Conservation (phyloP, 495 filamentous ascomycete genomes). For the Xeromyces bisporus region DNA sequence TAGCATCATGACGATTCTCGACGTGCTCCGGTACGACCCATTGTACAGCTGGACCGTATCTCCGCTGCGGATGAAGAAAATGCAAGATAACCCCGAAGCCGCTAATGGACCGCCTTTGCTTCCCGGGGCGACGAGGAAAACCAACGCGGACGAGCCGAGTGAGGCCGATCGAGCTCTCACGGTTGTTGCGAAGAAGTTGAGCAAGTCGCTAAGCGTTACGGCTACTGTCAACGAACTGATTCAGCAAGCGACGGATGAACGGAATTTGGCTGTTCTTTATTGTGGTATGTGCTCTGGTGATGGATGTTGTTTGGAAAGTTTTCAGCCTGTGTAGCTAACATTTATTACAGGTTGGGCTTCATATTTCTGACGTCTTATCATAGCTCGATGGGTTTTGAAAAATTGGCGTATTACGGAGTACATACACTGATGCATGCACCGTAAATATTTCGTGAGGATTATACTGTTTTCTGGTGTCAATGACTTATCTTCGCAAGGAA, state of each 20-base stretch:
- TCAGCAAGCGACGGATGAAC: slow-evolving; percentile 84
- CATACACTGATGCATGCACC: too few species aligned
- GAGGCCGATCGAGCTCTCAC: slow-evolving; percentile 85
- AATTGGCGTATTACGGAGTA: too few species aligned
- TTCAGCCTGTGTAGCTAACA: not conserved
- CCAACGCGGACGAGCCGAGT: slow-evolving; percentile 52
- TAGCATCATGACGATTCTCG: slow-evolving; percentile 91
- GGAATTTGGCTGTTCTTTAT: slow-evolving; percentile 83
- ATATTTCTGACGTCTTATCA: too few species aligned
- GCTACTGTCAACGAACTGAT: slow-evolving; percentile 96
- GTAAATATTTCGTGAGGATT: too few species aligned
- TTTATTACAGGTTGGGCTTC: slow-evolving; percentile 41
- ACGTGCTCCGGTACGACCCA: slow-evolving; percentile 90
- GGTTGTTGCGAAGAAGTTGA: slow-evolving; percentile 86
- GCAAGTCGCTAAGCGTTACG: slow-evolving; percentile 78
- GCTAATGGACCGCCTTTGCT: slow-evolving; percentile 23
- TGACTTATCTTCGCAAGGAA: too few species aligned
- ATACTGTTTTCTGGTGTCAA: too few species aligned
- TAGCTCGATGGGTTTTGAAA: too few species aligned
- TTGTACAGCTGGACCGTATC: slow-evolving; percentile 91
- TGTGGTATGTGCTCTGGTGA: slow-evolving; percentile 41
- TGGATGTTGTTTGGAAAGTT: not conserved
- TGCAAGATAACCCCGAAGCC: slow-evolving; percentile 47
- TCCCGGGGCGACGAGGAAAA: slow-evolving; percentile 22
- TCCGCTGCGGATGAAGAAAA: slow-evolving; percentile 64